phyloP scores from a whole-genome alignment of 163 green algal genomes.

The Coccomyxa subellipsoidea region DNA sequence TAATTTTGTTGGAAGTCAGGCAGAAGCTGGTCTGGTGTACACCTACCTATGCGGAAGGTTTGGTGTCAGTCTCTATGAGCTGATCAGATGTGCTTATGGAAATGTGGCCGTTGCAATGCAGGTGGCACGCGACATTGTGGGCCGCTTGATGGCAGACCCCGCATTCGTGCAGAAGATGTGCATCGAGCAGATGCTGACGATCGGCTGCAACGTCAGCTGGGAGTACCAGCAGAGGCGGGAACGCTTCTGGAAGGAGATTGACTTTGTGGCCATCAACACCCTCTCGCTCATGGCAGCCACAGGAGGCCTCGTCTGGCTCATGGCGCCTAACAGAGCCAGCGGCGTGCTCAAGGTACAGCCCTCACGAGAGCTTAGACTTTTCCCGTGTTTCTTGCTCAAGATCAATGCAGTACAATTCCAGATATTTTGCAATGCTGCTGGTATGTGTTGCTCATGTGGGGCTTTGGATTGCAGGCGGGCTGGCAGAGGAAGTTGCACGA shows the following conservation, averaged over 20 bases:
- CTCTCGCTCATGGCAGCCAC: constrained; percentile 74
- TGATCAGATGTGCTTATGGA: too few species aligned
- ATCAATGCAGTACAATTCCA: too few species aligned
- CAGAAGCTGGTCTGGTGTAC: too few species aligned
- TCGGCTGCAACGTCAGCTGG: constrained; percentile 62
- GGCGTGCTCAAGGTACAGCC: constrained; percentile 70
- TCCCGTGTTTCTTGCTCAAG: too few species aligned
- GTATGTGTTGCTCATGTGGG: too few species aligned
- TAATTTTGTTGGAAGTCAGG: too few species aligned
- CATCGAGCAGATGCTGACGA: constrained; percentile 82
- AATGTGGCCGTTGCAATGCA: constrained; percentile 36
- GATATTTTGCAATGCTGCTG: too few species aligned
- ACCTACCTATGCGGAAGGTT: too few species aligned
- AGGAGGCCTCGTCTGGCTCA: constrained; percentile 60
- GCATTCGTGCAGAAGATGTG: constrained; percentile 93
- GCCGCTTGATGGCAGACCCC: constrained; percentile 95
- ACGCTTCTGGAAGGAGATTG: constrained; percentile 83
- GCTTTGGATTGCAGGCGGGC: constrained; percentile 18
- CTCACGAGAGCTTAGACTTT: too few species aligned
- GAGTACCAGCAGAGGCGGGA: constrained; percentile 82
- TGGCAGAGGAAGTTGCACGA: constrained; percentile 79
- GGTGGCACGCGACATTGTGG: constrained; percentile 75
- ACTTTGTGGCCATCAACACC: constrained; percentile 87
- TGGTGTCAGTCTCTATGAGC: too few species aligned
- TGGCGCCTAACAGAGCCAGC: constrained; percentile 72